Base-by-base conservation (phyloP, 192 early-diverging fungal species). In the Coemansia sp. region DNA sequence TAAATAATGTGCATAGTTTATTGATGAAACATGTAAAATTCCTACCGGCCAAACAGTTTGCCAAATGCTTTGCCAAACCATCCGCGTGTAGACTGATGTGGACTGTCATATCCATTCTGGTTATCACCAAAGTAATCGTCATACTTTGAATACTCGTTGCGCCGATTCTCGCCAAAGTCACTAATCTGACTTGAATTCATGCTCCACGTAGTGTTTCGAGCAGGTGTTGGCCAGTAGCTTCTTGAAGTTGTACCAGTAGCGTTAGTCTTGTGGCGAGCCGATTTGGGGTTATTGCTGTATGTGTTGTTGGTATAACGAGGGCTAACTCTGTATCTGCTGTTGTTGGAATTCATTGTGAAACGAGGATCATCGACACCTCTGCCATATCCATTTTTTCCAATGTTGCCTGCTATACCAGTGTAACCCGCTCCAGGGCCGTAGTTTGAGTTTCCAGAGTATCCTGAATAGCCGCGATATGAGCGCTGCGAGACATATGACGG, bases 171-270 rank as follows among this genome's bases (percentile, higher is more conserved):
- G 18, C 52, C 52, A 54, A 54, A 54, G n/a, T 54, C 52, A 25
- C 52, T 54, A 28, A 54, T 31, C 26, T 54, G 52, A 15, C 52
- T 54, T n/a, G 52, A 34, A 14, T 54, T 54, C 52, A 54, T 54
- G 52, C 52, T 54, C 52, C 52, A 54, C 14, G 52, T 54, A 8
- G 52, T 54, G 7, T 54, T 54, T 21, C 52, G 52, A 15, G 52
- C 52, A 28, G 52, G 52, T 8, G 52, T 54, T 31, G 52, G 52
- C 52, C 52, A 54, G 28, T 54, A 54, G 52, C 52, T 54, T 54
- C 9, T 14, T 6, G 52, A 24, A 5, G 52, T 54, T 10, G 52
- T 25, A 18, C 28, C 28, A 15, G 21, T 54, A 7, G 5, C 26
- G 25, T 28, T 54, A 1, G 52, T 26, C 25, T n/a, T 28, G 23